Conservation (phyloP, 1,284 basidiomycete genomes). For the Tremellales sp. region DNA sequence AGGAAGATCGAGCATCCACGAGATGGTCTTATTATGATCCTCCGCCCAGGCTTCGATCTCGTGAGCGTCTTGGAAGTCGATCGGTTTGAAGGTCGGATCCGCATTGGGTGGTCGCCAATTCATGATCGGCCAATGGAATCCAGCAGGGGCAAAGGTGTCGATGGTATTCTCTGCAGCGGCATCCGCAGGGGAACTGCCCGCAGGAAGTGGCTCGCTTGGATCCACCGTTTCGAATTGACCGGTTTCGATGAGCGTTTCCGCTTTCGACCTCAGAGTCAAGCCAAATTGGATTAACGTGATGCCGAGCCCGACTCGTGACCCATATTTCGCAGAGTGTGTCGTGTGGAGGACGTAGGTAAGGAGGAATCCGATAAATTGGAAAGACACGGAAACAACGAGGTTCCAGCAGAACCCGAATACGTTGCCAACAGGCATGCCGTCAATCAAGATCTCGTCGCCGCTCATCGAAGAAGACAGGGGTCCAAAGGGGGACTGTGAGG, state of each 20-base stretch:
- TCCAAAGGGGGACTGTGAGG: conserved; percentile 49
- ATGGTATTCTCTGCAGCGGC: conserved; percentile 40
- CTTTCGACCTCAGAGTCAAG: conserved; percentile 65
- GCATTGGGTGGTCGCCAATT: conserved; percentile 14
- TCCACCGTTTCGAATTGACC: conserved; percentile 40
- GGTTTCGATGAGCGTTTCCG: conserved; percentile 42
- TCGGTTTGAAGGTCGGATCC: conserved; percentile 21
- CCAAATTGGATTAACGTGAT: conserved; percentile 91
- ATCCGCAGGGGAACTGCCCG: conserved; percentile 25
- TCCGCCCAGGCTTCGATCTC: conserved; percentile 45
- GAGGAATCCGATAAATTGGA: conserved; percentile 95
- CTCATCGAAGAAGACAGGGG: conserved; percentile 47
- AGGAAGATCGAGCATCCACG: conserved; percentile 33
- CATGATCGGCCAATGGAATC: conserved; percentile 27
- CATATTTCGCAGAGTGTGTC: conserved; percentile 92
- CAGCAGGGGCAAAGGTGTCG: conserved; percentile 37
- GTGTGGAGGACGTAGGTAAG: conserved; percentile 89
- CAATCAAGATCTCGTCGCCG: conserved; percentile 56
- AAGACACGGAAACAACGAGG: conserved; percentile 83
- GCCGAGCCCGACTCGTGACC: conserved; percentile 89
- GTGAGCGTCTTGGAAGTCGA: conserved; percentile 47
- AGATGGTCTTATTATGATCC: conserved; percentile 41
- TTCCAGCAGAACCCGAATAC: conserved; percentile 51
- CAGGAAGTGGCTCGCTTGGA: conserved; percentile 28
- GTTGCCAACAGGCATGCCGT: conserved; percentile 57